phyloP scores from a whole-genome alignment of 805 yeast genomes.

The Saccharomycopsis babjevae region DNA sequence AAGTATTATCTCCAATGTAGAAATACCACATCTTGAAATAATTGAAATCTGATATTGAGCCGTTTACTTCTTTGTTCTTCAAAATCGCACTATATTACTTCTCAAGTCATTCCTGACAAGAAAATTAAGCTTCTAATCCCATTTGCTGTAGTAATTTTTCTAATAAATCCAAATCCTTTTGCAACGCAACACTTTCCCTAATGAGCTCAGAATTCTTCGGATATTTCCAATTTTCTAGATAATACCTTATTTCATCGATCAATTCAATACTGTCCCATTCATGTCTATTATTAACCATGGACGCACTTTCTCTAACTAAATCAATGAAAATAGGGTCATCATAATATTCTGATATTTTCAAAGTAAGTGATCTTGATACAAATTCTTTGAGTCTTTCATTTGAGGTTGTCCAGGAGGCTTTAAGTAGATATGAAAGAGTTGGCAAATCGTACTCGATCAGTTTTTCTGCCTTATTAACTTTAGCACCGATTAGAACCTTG shows the following conservation, averaged over 20 bases:
- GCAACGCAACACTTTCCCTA: background rate
- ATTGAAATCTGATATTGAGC: background rate
- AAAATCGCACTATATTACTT: background rate
- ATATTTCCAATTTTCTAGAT: conserved; percentile 25
- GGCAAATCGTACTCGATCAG: conserved; percentile 1
- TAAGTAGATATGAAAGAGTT: conserved; percentile 41
- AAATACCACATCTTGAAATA: background rate
- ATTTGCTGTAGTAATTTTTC: background rate
- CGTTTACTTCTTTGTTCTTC: background rate
- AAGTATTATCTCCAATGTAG: background rate
- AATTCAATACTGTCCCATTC: conserved; percentile 74
- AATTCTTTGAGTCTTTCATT: conserved; percentile 55
- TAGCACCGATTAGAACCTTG: background rate
- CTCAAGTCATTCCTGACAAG: background rate
- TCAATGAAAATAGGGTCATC: conserved; percentile 1
- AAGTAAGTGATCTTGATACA: conserved; percentile 50
- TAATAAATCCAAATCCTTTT: background rate
- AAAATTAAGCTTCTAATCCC: background rate
- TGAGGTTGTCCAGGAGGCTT: conserved; percentile 59
- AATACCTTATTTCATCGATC: conserved; percentile 67
- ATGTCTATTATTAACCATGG: conserved; percentile 47
- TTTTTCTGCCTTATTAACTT: background rate
- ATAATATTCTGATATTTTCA: conserved; percentile 32
- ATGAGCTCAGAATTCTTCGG: background rate
- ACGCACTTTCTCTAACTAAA: conserved; percentile 33